Percentiles rank a stretch among this genome's conserved stretches.
Conservation (phyloP, 306 rosid species). For the Vigna radiata region DNA sequence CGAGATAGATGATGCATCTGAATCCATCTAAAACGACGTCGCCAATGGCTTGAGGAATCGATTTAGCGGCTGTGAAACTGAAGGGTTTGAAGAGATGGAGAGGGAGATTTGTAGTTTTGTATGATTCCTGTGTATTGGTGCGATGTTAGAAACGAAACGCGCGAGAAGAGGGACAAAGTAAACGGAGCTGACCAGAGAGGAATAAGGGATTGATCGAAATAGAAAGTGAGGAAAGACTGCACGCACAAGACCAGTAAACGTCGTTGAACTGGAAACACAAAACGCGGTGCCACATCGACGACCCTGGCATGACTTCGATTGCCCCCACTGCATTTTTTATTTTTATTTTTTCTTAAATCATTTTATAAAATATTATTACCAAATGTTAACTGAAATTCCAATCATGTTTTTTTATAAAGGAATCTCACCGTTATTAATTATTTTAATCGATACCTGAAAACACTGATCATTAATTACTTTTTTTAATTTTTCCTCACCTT, state of each 20-base stretch:
- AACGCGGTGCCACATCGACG: constrained; percentile 82
- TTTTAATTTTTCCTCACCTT: no score
- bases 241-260: constrained; percentile 67
- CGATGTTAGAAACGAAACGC: not conserved
- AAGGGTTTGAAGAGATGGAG: not conserved
- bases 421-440: no score
- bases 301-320: not conserved
- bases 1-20: constrained; percentile 67
- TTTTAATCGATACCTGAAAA: no score
- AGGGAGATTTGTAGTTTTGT: not conserved
- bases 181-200: constrained; percentile 34
- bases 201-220: not conserved
- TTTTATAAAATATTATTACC: no score
- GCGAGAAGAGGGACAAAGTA: not conserved
- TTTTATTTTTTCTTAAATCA: no score
- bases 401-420: no score
- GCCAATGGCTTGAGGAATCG: not conserved
- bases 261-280: constrained; percentile 48
- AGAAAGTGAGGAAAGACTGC: constrained; percentile 14
- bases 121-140: not conserved
- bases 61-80: no score
- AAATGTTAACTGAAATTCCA: no score
- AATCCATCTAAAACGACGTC: constrained; percentile 61
- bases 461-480: no score
- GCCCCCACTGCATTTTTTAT: not conserved